Percentiles rank a stretch among this genome's conserved stretches.
Evolutionary conservation across 495 filamentous ascomycete genomes (phyloP).

Genomic region (Neurospora africana): DNA sequence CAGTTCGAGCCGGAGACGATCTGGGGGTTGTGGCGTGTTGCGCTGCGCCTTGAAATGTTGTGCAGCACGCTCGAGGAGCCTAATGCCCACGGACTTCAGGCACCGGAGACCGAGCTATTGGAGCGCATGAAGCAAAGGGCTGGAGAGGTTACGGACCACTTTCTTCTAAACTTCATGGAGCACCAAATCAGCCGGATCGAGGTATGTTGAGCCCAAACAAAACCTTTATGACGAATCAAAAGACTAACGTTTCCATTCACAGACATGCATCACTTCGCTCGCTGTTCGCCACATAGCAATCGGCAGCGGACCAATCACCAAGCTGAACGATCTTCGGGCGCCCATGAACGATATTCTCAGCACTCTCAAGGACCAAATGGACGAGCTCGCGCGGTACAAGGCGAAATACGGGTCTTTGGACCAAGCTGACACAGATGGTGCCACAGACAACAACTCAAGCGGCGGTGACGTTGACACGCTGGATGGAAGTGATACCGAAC

Average conservation of each 20-base stretch:
- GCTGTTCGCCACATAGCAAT: conserved; percentile 52
- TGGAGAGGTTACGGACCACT: conserved; percentile 78
- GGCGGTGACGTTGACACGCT: background rate
- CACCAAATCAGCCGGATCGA: conserved; percentile 93
- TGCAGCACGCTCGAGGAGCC: conserved; percentile 74
- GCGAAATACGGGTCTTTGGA: conserved; percentile 30
- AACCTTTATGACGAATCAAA: background rate
- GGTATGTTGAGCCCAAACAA: conserved; percentile 41
- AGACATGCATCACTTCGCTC: conserved; percentile 54
- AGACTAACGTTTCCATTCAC: conserved; percentile 5
- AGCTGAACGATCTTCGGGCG: conserved; percentile 37
- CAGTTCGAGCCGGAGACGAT: conserved; percentile 70
- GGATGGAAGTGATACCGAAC: conserved; percentile 22
- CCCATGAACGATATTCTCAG: conserved; percentile 39
- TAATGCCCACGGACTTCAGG: conserved; percentile 43
- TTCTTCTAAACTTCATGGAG: conserved; percentile 77
- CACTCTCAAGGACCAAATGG: conserved; percentile 30
- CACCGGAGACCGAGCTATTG: conserved; percentile 70
- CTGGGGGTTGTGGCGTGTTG: conserved; percentile 84
- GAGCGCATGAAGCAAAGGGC: conserved; percentile 74
- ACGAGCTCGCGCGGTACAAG: conserved; percentile 39
- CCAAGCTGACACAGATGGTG: background rate
- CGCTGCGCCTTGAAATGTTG: conserved; percentile 80
- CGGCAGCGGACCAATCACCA: conserved; percentile 24
- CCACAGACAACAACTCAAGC: background rate